These are phyloP conservation scores for Penicillium expansum DNA, from an alignment of 2,329 filamentous ascomycete genomes.

Conservation along the genomic window DNA sequence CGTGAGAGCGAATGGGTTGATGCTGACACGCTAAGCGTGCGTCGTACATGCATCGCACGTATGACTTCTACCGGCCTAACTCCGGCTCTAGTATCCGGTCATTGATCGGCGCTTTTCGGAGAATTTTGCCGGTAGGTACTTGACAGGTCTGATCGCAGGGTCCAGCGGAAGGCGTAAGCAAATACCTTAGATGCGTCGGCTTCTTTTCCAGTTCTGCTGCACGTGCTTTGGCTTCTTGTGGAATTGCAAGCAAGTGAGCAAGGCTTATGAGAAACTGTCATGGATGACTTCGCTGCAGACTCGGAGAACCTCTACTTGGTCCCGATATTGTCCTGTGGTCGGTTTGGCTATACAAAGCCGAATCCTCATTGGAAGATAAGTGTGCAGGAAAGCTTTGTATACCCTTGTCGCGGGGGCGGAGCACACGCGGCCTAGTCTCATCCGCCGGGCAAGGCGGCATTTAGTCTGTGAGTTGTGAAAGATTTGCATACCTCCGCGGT, in stretches of 20 bases:
- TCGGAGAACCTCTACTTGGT: neutral
- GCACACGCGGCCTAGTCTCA: neutral
- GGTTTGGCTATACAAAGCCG: neutral
- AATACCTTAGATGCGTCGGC: neutral
- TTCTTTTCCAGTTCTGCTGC: neutral
- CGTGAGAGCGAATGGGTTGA: neutral
- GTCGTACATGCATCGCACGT: neutral
- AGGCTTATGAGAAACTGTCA: neutral
- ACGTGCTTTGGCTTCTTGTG: neutral
- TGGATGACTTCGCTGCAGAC: neutral
- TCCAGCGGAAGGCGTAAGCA: too few relatives aligned
- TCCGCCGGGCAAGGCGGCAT: neutral
- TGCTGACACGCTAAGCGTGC: neutral
- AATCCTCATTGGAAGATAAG: neutral
- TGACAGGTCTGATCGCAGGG: too few relatives aligned
- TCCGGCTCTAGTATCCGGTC: neutral
- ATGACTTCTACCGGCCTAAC: neutral
- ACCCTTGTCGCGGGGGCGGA: neutral
- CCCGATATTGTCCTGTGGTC: neutral
- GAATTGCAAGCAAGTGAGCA: neutral
- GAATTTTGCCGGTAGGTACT: too few relatives aligned
- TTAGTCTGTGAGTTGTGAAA: neutral
- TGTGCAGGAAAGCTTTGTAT: neutral
- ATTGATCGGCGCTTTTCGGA: neutral
- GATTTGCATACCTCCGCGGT: neutral